Conservation (phyloP, 2,329 filamentous ascomycete species). For the Diaporthe citrichinensis region DNA sequence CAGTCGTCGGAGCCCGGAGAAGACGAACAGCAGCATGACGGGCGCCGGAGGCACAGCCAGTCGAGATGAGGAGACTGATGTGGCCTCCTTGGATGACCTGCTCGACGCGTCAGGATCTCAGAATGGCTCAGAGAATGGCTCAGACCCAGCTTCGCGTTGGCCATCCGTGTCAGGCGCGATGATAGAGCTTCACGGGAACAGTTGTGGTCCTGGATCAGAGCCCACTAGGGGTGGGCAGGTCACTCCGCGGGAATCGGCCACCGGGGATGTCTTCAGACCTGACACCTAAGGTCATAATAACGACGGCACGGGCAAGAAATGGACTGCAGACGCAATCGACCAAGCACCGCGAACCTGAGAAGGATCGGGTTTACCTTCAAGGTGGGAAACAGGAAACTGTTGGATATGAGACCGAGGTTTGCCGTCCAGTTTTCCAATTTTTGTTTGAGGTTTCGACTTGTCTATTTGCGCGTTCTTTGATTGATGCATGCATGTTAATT, state of each 20-base stretch:
- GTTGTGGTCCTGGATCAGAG: background rate
- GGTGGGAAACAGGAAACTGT: background rate
- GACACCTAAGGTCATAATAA: no score
- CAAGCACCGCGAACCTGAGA: background rate
- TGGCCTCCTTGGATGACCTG: slow-evolving; percentile 15
- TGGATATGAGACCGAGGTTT: background rate
- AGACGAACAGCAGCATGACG: background rate
- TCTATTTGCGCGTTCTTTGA: no score
- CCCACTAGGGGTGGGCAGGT: background rate
- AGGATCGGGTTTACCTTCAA: background rate
- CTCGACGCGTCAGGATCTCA: background rate
- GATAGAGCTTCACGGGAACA: background rate
- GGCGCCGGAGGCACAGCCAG: background rate
- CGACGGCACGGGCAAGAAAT: no score
- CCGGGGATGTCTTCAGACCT: background rate
- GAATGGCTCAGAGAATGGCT: background rate
- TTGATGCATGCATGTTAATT: no score
- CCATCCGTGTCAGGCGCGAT: background rate
- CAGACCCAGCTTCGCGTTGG: background rate
- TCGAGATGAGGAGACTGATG: background rate
- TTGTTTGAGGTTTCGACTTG: background rate
- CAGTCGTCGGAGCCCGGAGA: background rate
- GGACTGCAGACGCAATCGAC: background rate
- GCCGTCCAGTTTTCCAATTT: background rate
- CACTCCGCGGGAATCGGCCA: background rate